Base-by-base conservation (phyloP, 2,329 filamentous ascomycete species). In the Penicillium expansum region DNA sequence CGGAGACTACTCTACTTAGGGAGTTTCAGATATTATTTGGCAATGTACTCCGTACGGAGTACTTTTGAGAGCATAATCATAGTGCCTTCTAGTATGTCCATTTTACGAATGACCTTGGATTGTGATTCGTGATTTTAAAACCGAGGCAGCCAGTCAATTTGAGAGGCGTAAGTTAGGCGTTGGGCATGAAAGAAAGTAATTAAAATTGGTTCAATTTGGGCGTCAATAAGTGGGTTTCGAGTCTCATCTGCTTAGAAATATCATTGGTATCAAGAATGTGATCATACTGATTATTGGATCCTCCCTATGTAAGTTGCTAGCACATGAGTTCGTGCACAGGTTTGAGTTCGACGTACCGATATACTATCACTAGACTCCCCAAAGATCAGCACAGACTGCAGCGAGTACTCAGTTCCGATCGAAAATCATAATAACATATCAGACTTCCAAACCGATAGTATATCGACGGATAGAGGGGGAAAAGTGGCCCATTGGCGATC, bases 151-250 rank as follows among this genome's bases (percentile, higher is more conserved):
- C 54, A 56, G 48, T 52, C 48, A 56, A 56, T 35, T 48, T 27
- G 2, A 52, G 57, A 60, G 62, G 62, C 45, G 58, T 48, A 43
- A 57, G 24, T 49, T 52, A 53, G 61, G 59, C 58, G 54, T 66
- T 64, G 62, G 63, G 63, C 63, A 66, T 62, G 63, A 64, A 66
- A 63, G 57, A 51, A 52, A 47, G 39, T 38, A 48, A 55, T 53
- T 47, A 47, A 42, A 30, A 55, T 56, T 58, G 52, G 48, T 51
- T 48, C 20, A 52, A 53, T 58, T 63, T 61, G 56, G 63, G 62
- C 59, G 49, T 50, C 52, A 47, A 59, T 24, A 45, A 38, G 54
- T 55, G 57, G 52, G 51, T 55, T 52, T 44, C 24, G 53, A 48
- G 43, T 42, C 54, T 52, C 52, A 49, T 32, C 4, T 22, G 48